Percentiles rank a stretch among this genome's conserved stretches.
phyloP scores from a whole-genome alignment of 352 stramenopile genomes.

The Peronospora farinosa region DNA sequence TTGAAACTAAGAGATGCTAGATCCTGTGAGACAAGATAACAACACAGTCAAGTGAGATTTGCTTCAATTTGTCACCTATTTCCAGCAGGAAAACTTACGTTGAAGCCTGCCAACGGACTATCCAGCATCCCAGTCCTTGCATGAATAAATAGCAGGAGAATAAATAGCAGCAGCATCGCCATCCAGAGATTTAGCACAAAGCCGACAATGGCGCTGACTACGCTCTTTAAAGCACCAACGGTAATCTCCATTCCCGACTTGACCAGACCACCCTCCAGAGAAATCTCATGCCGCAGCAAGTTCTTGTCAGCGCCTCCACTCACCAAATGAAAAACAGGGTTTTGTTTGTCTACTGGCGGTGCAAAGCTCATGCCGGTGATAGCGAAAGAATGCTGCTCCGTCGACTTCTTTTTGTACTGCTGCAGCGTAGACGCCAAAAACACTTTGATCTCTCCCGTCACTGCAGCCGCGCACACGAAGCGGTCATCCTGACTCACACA shows the following conservation, averaged over 20 bases:
- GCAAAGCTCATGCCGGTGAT: slow-evolving; percentile 80
- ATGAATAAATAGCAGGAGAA: slow-evolving; percentile 72
- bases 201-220: slow-evolving; percentile 31
- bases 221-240: slow-evolving; percentile 22
- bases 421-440: slow-evolving; percentile 43
- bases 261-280: slow-evolving; percentile 49
- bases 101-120: slow-evolving; percentile 46
- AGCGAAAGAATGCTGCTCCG: slow-evolving; percentile 66
- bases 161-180: slow-evolving; percentile 51
- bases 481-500: slow-evolving; percentile 68
- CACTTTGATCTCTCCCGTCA: slow-evolving; percentile 68
- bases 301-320: slow-evolving; percentile 74
- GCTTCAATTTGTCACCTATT: neutral
- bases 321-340: slow-evolving; percentile 42
- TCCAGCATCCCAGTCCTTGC: slow-evolving; percentile 46
- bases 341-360: slow-evolving; percentile 28
- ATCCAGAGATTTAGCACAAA: slow-evolving; percentile 48
- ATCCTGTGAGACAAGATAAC: slow-evolving; percentile 27
- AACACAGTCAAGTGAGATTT: slow-evolving; percentile 8
- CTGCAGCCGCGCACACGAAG: slow-evolving; percentile 63
- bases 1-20: slow-evolving; percentile 47
- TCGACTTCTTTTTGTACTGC: slow-evolving; percentile 47
- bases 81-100: slow-evolving; percentile 26
- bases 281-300: slow-evolving; percentile 59
- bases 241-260: slow-evolving; percentile 36